These are phyloP conservation scores for Bruguiera gymnorhiza DNA, from an alignment of 345 rosid species.

Conservation along the genomic window DNA sequence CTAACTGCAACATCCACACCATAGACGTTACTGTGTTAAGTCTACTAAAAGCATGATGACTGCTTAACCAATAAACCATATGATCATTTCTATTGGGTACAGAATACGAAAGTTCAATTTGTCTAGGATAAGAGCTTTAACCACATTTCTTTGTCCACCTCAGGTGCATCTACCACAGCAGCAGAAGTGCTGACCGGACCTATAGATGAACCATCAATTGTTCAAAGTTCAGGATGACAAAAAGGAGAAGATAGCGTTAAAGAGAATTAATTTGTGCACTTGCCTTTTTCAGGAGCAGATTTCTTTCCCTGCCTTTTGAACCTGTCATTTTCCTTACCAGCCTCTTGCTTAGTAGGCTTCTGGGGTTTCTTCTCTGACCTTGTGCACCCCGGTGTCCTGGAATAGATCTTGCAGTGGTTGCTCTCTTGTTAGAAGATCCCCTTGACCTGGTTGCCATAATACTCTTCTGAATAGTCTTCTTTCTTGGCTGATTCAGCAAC, in stretches of 20 bases:
- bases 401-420: slow-evolving; percentile 38
- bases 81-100: no score
- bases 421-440: slow-evolving; percentile 34
- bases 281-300: slow-evolving; percentile 49
- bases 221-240: no score
- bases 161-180: slow-evolving; percentile 22
- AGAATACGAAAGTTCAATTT: no score
- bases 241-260: neutral
- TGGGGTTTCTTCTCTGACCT: slow-evolving; percentile 51
- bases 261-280: neutral
- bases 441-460: slow-evolving; percentile 36
- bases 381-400: slow-evolving; percentile 34
- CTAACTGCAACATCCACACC: no score
- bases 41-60: no score
- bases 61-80: no score
- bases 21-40: no score
- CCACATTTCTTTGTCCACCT: slow-evolving; percentile 86
- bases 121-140: slow-evolving; percentile 20
- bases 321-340: slow-evolving; percentile 40
- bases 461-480: slow-evolving; percentile 38
- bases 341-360: slow-evolving; percentile 47
- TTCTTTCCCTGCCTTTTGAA: slow-evolving; percentile 45
- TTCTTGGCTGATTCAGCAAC: slow-evolving; percentile 39
- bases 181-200: slow-evolving; percentile 43
- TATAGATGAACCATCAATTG: slow-evolving; percentile 18